Conservation (phyloP, 176 grass and related monocot species). For the Secale cereale region DNA sequence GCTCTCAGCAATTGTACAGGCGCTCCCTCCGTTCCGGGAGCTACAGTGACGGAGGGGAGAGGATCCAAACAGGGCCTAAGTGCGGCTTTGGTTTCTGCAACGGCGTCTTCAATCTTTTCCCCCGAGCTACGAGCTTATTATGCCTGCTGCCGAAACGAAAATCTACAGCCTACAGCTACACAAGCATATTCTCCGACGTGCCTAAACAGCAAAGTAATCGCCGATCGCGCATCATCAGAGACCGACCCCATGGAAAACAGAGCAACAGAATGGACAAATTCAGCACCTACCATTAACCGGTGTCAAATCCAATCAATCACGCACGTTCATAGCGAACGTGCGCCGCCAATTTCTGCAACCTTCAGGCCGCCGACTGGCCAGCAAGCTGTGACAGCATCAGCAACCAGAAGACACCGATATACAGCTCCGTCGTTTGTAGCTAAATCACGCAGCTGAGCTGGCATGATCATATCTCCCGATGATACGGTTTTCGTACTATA, state of each 20-base stretch:
- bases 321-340: neutral
- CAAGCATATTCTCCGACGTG: neutral
- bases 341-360: constrained; percentile 17
- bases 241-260: neutral
- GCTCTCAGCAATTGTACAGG: too few relatives aligned
- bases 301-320: constrained; percentile 23
- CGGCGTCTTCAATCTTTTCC: neutral
- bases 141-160: neutral
- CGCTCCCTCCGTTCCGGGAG: too few relatives aligned
- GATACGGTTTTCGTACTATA: neutral
- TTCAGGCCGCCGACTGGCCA: neutral
- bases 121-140: neutral
- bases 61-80: too few relatives aligned
- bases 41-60: too few relatives aligned
- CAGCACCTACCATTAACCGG: neutral
- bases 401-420: constrained; percentile 13
- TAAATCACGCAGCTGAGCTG: neutral
- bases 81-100: neutral
- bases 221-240: neutral
- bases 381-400: neutral
- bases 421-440: neutral
- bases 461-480: neutral
- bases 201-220: neutral
- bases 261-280: neutral
- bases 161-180: neutral